Conservation (phyloP, 371 early-diverging fungal species). For the Mortierella sp. region DNA sequence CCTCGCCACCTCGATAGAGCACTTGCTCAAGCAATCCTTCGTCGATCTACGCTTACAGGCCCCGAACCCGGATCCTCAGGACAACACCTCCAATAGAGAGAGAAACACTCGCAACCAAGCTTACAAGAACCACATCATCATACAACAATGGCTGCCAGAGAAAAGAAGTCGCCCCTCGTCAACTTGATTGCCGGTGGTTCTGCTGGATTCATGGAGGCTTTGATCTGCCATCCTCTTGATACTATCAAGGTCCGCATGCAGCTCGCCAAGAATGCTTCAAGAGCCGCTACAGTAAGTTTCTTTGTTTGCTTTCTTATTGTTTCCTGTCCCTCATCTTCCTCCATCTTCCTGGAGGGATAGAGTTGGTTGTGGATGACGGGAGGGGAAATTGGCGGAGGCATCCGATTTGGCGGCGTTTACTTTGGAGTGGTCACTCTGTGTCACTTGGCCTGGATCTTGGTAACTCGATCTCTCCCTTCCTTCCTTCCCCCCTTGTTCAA, state of each 20-base stretch:
- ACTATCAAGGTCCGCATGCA: slow-evolving; percentile 98
- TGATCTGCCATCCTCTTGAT: slow-evolving; percentile 96
- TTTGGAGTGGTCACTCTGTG: too few species aligned
- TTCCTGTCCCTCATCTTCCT: too few species aligned
- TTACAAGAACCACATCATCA: background rate
- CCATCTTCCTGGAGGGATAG: too few species aligned
- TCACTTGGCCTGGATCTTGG: too few species aligned
- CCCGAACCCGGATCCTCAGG: background rate
- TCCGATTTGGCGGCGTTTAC: too few species aligned
- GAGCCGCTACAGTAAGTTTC: slow-evolving; percentile 41
- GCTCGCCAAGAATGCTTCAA: slow-evolving; percentile 65
- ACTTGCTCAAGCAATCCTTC: background rate
- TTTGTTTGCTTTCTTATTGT: background rate
- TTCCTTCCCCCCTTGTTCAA: too few species aligned
- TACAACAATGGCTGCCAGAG: slow-evolving; percentile 36
- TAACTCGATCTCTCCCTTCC: too few species aligned
- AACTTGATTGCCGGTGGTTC: slow-evolving; percentile 91
- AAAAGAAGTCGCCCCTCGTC: slow-evolving; percentile 62
- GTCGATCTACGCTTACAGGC: background rate
- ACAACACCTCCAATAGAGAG: too few species aligned
- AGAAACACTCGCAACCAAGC: background rate
- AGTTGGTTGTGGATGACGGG: too few species aligned
- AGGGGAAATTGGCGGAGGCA: too few species aligned
- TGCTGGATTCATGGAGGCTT: slow-evolving; percentile 95
- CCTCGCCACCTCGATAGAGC: background rate